phyloP scores from a whole-genome alignment of 1,139 yeast genomes.

The Arxiozyma bovina region DNA sequence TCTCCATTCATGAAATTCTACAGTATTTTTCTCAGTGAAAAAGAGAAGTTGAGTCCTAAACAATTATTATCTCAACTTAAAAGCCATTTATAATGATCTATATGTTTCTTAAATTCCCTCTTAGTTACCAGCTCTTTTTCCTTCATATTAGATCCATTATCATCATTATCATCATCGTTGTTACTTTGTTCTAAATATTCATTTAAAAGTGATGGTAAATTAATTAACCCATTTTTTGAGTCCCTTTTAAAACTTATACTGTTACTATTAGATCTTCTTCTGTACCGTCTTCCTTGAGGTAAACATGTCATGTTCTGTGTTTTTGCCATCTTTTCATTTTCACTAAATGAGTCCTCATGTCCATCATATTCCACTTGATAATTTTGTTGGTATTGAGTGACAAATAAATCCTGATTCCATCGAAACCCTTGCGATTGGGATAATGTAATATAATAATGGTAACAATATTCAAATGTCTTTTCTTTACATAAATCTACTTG shows the following conservation, averaged over 20 bases:
- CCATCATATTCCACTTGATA: conserved; percentile 24
- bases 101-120: background rate
- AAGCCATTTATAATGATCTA: conserved; percentile 17
- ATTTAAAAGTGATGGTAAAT: conserved; percentile 7
- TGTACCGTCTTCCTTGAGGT: conserved; percentile 10
- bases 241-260: conserved; percentile 24
- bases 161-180: conserved; percentile 19
- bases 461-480: background rate
- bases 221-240: conserved; percentile 20
- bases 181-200: conserved; percentile 15
- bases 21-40: background rate
- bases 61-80: conserved; percentile 31
- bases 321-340: conserved; percentile 5
- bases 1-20: too few species aligned
- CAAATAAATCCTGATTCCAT: conserved; percentile 30
- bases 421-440: conserved; percentile 27
- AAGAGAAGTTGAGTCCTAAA: background rate
- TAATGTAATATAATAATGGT: conserved; percentile 17
- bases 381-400: conserved; percentile 27
- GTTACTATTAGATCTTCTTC: conserved; percentile 22
- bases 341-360: conserved; percentile 20
- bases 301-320: background rate
- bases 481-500: background rate
- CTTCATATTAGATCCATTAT: conserved; percentile 17
- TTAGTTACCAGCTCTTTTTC: background rate